Conservation (phyloP, 1,284 basidiomycete species). For the Cerioporus squamosus region DNA sequence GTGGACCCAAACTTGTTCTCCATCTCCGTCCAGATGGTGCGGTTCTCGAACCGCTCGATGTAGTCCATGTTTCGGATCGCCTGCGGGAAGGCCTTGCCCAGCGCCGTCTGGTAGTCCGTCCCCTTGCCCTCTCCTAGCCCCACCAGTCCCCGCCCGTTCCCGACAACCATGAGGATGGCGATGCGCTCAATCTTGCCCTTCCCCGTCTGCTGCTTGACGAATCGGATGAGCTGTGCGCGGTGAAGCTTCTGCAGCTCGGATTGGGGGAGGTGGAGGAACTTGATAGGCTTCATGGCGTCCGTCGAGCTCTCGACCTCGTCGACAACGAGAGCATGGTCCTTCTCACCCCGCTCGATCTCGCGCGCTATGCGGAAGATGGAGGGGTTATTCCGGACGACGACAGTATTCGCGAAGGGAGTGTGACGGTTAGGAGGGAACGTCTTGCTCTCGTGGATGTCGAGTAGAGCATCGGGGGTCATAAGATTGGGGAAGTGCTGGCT, state of each 20-base stretch:
- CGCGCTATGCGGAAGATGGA: constrained; percentile 35
- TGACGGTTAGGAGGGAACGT: constrained; percentile 55
- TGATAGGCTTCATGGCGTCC: constrained; percentile 26
- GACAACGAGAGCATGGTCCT: constrained; percentile 17
- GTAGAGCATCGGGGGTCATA: constrained; percentile 58
- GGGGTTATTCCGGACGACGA: constrained; percentile 67
- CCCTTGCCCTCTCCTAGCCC: constrained; percentile 92
- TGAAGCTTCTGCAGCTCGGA: constrained; percentile 46
- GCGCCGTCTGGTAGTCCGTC: constrained; percentile 60
- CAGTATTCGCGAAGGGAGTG: constrained; percentile 56
- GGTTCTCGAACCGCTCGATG: constrained; percentile 86
- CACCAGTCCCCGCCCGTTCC: constrained; percentile 87
- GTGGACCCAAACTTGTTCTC: constrained; percentile 87
- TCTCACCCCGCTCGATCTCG: constrained; percentile 22
- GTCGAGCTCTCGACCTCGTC: constrained; percentile 23
- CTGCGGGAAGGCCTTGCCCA: constrained; percentile 69
- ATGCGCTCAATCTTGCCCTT: constrained; percentile 82
- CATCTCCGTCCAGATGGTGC: constrained; percentile 92
- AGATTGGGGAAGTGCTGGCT: constrained; percentile 53
- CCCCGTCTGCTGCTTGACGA: constrained; percentile 82
- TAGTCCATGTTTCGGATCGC: constrained; percentile 89
- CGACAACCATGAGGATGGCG: constrained; percentile 78
- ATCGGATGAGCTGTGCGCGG: constrained; percentile 62
- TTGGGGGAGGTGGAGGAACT: constrained; percentile 31
- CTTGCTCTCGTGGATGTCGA: constrained; percentile 60